phyloP scores from a whole-genome alignment of 805 yeast genomes.

The Candida odintsovae region DNA sequence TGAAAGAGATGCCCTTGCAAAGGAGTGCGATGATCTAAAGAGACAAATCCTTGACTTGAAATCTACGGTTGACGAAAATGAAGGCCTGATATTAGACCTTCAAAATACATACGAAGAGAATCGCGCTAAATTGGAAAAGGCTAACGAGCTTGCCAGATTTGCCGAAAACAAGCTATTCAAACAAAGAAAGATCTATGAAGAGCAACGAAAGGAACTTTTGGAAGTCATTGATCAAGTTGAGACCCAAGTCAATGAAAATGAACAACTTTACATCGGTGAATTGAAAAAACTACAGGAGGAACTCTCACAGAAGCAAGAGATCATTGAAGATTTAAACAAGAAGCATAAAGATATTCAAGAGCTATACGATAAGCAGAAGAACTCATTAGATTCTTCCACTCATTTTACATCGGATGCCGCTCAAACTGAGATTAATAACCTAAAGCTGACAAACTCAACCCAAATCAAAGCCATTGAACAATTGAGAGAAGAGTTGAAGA shows the following conservation, averaged over 20 bases:
- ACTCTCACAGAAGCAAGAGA: constrained; percentile 20
- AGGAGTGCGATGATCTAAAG: constrained; percentile 24
- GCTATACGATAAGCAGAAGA: constrained; percentile 10
- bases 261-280: constrained; percentile 40
- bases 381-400: constrained; percentile 18
- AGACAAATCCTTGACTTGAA: constrained; percentile 22
- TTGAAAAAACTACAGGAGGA: constrained; percentile 32
- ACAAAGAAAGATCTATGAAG: constrained; percentile 42
- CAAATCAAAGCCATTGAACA: constrained; percentile 23
- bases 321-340: constrained; percentile 20
- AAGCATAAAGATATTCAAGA: constrained; percentile 18
- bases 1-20: constrained; percentile 37
- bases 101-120: constrained; percentile 9
- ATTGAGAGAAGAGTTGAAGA: constrained; percentile 17
- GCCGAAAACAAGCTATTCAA: constrained; percentile 40
- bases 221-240: constrained; percentile 53
- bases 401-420: constrained; percentile 28
- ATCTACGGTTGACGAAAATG: constrained; percentile 7
- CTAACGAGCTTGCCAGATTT: constrained; percentile 11
- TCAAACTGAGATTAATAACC: constrained; percentile 27
- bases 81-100: constrained; percentile 8
- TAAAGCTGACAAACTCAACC: constrained; percentile 26
- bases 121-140: constrained; percentile 7
- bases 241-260: constrained; percentile 50
- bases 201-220: constrained; percentile 53